phyloP scores from a whole-genome alignment of 2,329 filamentous ascomycete species.

The Phoma sp. region DNA sequence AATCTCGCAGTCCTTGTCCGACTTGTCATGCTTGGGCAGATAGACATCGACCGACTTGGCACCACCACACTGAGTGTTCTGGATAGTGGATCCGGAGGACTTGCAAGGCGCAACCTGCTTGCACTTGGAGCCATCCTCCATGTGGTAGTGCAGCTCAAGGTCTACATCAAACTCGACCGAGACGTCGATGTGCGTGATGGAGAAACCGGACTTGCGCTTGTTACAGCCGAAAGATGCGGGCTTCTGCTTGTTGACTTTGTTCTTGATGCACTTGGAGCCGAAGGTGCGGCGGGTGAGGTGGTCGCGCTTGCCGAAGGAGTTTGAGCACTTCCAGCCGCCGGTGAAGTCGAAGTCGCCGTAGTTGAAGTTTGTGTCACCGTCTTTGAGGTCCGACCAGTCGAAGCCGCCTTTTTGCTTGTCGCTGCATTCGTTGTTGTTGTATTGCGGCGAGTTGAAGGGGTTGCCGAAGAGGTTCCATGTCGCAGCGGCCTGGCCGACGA shows the following conservation, averaged over 20 bases:
- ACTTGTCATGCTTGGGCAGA: conserved; percentile 56
- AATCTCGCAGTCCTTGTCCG: conserved; percentile 67
- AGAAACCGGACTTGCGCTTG: conserved; percentile 64
- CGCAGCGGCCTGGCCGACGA: conserved; percentile 53
- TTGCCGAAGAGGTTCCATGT: conserved; percentile 59
- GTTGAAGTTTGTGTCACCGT: conserved; percentile 56
- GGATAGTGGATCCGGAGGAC: conserved; percentile 66
- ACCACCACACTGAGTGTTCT: conserved; percentile 91
- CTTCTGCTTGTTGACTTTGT: conserved; percentile 57
- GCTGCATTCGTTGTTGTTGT: conserved; percentile 79
- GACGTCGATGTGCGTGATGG: conserved; percentile 75
- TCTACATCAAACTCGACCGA: conserved; percentile 76
- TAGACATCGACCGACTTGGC: conserved; percentile 79
- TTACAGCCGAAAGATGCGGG: conserved; percentile 72
- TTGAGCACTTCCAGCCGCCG: conserved; percentile 72
- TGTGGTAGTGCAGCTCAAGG: conserved; percentile 84
- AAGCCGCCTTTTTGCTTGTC: conserved; percentile 73
- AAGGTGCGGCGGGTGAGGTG: conserved; percentile 54
- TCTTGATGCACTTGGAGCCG: conserved; percentile 51
- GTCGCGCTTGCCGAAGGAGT: conserved; percentile 66
- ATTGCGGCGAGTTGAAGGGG: conserved; percentile 70
- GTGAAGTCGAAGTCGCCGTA: conserved; percentile 72
- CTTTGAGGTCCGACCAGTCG: conserved; percentile 68
- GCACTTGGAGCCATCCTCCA: conserved; percentile 82
- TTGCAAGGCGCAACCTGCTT: conserved; percentile 66